These are phyloP conservation scores for Pleurotus djamor DNA, from an alignment of 768 basidiomycete genomes.

Conservation along the genomic window DNA sequence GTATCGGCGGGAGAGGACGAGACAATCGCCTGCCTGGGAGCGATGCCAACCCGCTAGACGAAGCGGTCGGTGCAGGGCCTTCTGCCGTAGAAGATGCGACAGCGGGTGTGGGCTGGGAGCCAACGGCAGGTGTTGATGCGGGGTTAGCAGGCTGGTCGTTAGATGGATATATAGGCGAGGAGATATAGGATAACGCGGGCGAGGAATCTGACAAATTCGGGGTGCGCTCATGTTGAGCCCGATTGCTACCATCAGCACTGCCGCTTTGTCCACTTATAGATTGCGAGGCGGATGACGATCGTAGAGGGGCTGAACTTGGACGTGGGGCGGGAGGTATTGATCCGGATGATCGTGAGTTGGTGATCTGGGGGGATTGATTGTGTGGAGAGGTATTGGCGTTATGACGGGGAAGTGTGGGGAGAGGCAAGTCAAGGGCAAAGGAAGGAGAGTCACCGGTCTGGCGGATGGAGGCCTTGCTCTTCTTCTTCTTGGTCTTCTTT, in stretches of 20 bases:
- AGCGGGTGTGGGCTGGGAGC: neutral
- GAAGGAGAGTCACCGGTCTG: conserved; percentile 33
- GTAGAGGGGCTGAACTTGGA: neutral
- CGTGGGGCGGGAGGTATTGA: neutral
- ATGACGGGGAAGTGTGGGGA: conserved; percentile 22
- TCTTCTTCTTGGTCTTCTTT: conserved; percentile 36
- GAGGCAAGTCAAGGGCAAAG: conserved; percentile 30
- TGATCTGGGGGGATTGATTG: conserved; percentile 4
- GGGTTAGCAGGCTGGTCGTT: conserved; percentile 18
- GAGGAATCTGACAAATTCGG: conserved; percentile 1
- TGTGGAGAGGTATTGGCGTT: conserved; percentile 6
- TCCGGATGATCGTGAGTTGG: conserved; percentile 3
- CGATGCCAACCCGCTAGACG: neutral
- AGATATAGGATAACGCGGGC: conserved; percentile 20
- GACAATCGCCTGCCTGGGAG: neutral
- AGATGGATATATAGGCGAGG: conserved; percentile 14
- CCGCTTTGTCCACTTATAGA: conserved; percentile 3
- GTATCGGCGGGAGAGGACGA: conserved; percentile 1
- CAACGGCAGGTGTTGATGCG: conserved; percentile 13
- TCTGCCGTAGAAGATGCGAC: neutral
- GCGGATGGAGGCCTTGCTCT: conserved; percentile 18
- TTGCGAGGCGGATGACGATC: neutral
- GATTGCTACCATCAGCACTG: conserved; percentile 5
- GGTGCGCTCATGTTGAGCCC: neutral
- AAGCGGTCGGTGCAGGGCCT: neutral